Percentiles rank a stretch among this genome's conserved stretches.
Evolutionary conservation across 176 grass and related monocot species (phyloP).

Genomic region (Ensete ventricosum): DNA sequence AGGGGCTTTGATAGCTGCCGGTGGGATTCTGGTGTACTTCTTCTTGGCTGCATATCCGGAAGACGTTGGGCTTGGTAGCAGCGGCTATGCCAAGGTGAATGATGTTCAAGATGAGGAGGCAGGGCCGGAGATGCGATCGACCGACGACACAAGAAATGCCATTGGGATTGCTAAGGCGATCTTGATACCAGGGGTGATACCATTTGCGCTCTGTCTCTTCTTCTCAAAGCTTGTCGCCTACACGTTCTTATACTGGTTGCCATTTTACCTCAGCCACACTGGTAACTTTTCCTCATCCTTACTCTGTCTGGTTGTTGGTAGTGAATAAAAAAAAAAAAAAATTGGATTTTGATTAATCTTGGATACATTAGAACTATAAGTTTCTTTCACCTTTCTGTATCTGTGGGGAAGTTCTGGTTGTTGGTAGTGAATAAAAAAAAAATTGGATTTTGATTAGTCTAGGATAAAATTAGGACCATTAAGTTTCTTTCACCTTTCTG

Average conservation of each 20-base stretch:
- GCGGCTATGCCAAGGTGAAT: not conserved
- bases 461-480: no score
- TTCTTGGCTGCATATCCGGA: constrained; percentile 52
- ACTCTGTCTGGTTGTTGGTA: not conserved
- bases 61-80: constrained; percentile 28
- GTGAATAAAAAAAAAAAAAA: no score
- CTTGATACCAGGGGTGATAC: constrained; percentile 44
- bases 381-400: no score
- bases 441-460: no score
- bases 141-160: constrained; percentile 26
- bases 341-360: no score
- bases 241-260: constrained; percentile 65
- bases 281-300: constrained; percentile 18
- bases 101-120: not conserved
- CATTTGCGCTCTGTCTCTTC: constrained; percentile 63
- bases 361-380: no score
- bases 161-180: constrained; percentile 45
- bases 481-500: no score
- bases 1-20: constrained; percentile 36
- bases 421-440: no score
- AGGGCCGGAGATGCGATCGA: not conserved
- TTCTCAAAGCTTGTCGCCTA: constrained; percentile 65
- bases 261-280: constrained; percentile 60
- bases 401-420: not conserved
- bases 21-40: constrained; percentile 37